Evolutionary conservation across 225 moss, liverwort and hornwort genomes (phyloP).

Genomic region (Marchantia paleacea): DNA sequence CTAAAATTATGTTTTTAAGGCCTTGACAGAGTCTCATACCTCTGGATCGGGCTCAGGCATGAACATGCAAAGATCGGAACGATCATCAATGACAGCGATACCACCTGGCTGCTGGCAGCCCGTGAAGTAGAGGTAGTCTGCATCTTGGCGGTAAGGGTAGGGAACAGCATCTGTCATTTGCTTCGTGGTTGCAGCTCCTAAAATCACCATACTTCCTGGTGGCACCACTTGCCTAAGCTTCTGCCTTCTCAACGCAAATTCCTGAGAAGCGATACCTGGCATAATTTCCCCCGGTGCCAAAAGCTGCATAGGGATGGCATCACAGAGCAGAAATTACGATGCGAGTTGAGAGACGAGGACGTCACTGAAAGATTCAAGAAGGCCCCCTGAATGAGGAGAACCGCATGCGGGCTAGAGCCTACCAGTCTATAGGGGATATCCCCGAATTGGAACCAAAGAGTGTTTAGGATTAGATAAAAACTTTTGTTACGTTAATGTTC

Average conservation of each 20-base stretch:
- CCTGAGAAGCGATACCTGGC: conserved; percentile 68
- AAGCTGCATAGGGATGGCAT: conserved; percentile 45
- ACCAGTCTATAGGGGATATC: too few species aligned
- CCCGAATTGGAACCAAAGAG: too few species aligned
- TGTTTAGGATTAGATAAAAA: too few species aligned
- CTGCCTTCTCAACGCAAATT: conserved; percentile 68
- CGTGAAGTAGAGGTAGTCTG: conserved; percentile 92
- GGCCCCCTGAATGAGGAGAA: neutral
- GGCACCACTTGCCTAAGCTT: conserved; percentile 68
- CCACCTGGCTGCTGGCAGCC: conserved; percentile 97
- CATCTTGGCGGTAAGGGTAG: conserved; percentile 91
- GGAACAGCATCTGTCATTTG: conserved; percentile 95
- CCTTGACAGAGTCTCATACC: conserved; percentile 35
- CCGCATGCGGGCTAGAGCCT: too few species aligned
- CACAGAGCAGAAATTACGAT: neutral
- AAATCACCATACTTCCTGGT: conserved; percentile 77
- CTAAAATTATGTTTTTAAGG: neutral
- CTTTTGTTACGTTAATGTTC: too few species aligned
- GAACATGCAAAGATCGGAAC: conserved; percentile 81
- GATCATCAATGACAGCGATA: conserved; percentile 76
- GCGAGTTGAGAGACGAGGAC: neutral
- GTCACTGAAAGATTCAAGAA: neutral
- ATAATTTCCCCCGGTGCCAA: conserved; percentile 70
- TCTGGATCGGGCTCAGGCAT: conserved; percentile 86
- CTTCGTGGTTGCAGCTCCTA: conserved; percentile 72